Conservation (phyloP, 2,329 filamentous ascomycete genomes). For the Fusarium solani-melongenae region DNA sequence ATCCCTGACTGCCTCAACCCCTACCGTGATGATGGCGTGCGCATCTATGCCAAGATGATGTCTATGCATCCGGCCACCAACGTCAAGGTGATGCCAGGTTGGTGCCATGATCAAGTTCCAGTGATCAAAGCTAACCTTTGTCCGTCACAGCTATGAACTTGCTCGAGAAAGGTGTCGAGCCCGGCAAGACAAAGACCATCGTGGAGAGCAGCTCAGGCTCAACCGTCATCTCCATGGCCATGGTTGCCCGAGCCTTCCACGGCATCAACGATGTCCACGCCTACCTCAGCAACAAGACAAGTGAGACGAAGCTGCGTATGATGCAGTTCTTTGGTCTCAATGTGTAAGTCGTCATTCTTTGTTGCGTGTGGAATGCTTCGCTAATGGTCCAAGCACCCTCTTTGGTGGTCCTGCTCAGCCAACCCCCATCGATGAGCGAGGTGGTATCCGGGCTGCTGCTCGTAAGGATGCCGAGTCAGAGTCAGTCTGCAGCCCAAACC, state of each 20-base stretch:
- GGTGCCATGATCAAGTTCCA: neutral
- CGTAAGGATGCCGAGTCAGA: constrained; percentile 45
- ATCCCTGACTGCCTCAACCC: constrained; percentile 67
- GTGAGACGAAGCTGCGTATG: constrained; percentile 45
- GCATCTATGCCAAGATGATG: constrained; percentile 74
- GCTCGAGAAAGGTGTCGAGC: constrained; percentile 57
- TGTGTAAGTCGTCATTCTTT: constrained; percentile 39
- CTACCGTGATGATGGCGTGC: constrained; percentile 65
- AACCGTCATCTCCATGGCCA: constrained; percentile 68
- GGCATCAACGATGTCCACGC: constrained; percentile 56
- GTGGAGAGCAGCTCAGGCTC: constrained; percentile 72
- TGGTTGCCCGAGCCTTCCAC: constrained; percentile 48
- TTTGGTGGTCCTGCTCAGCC: constrained; percentile 50
- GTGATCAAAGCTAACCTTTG: constrained; percentile 17
- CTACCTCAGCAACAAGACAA: constrained; percentile 62
- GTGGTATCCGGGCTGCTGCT: constrained; percentile 46
- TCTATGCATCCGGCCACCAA: constrained; percentile 71
- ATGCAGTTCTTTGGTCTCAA: constrained; percentile 50
- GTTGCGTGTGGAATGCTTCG: neutral
- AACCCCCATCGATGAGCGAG: constrained; percentile 46
- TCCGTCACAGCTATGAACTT: constrained; percentile 55
- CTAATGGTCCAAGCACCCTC: constrained; percentile 40
- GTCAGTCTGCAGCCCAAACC: constrained; percentile 46
- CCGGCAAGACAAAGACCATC: constrained; percentile 61
- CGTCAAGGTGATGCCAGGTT: constrained; percentile 70